Evolutionary conservation across 2,329 filamentous ascomycete species (phyloP).

Genomic region (Xylaria sp.): DNA sequence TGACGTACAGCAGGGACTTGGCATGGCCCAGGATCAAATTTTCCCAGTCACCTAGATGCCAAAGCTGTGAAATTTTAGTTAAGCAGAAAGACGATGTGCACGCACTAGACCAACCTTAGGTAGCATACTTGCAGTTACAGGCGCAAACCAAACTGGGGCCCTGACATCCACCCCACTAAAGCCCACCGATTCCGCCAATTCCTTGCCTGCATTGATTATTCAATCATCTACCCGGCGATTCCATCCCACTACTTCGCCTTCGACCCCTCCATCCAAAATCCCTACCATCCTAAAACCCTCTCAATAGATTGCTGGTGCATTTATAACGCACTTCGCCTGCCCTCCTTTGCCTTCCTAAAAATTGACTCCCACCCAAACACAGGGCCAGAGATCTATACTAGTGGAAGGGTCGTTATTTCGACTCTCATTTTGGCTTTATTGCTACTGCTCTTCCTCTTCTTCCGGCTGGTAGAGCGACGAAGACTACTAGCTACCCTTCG

Average conservation of each 20-base stretch:
- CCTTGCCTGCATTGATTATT: constrained; percentile 30
- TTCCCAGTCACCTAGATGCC: background rate
- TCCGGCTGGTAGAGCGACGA: background rate
- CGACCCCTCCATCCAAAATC: constrained; percentile 37
- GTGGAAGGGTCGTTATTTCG: background rate
- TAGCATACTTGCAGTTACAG: background rate
- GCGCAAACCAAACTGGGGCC: background rate
- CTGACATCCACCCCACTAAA: constrained; percentile 14
- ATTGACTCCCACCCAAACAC: background rate
- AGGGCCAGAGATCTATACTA: background rate
- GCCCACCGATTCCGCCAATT: constrained; percentile 22
- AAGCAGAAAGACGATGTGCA: background rate
- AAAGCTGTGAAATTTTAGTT: background rate
- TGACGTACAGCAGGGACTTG: constrained; percentile 29
- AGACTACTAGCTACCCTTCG: background rate
- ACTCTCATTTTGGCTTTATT: background rate
- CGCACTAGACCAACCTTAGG: background rate
- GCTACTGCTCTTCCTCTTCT: background rate
- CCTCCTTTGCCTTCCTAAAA: background rate
- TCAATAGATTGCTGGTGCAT: constrained; percentile 18
- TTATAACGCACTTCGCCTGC: constrained; percentile 22
- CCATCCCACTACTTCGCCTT: constrained; percentile 37
- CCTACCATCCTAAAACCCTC: constrained; percentile 21
- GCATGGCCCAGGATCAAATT: constrained; percentile 14
- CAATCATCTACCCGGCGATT: constrained; percentile 20